These are phyloP conservation scores for Aspergillus cavernicola DNA, from an alignment of 495 filamentous ascomycete genomes.

Conservation along the genomic window DNA sequence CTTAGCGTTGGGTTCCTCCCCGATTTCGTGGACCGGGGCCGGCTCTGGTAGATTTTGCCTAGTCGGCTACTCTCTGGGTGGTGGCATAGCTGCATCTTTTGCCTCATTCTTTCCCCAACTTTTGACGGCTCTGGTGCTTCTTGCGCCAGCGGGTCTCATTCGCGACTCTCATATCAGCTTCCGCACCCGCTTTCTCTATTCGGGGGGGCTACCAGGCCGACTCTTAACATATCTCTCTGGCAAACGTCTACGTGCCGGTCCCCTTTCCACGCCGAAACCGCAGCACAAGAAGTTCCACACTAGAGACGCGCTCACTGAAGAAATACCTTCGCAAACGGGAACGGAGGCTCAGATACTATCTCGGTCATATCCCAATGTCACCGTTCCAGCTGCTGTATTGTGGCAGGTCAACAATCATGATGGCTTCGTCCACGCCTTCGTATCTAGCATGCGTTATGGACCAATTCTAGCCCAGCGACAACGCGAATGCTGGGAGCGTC, in stretches of 20 bases:
- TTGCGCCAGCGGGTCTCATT: slow-evolving; percentile 73
- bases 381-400: slow-evolving; percentile 40
- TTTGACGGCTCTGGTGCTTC: slow-evolving; percentile 62
- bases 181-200: slow-evolving; percentile 59
- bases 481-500: slow-evolving; percentile 50
- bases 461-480: slow-evolving; percentile 49
- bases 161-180: slow-evolving; percentile 59
- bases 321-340: slow-evolving; percentile 32
- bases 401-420: slow-evolving; percentile 56
- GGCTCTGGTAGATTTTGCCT: slow-evolving; percentile 57
- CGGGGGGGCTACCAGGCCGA: slow-evolving; percentile 53
- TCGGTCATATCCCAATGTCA: slow-evolving; percentile 41
- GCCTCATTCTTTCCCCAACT: slow-evolving; percentile 65
- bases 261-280: slow-evolving; percentile 34
- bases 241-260: slow-evolving; percentile 49
- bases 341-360: slow-evolving; percentile 42
- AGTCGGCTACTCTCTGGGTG: slow-evolving; percentile 83
- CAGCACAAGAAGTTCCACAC: slow-evolving; percentile 31
- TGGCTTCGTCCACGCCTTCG: slow-evolving; percentile 55
- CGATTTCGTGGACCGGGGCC: slow-evolving; percentile 61
- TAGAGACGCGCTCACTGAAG: slow-evolving; percentile 35
- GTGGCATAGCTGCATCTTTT: slow-evolving; percentile 73
- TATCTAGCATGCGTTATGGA: slow-evolving; percentile 55
- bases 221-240: slow-evolving; percentile 51
- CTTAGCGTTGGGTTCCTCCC: slow-evolving; percentile 65